Conservation (phyloP, 2,329 filamentous ascomycete species). For the Apiospora sp. region DNA sequence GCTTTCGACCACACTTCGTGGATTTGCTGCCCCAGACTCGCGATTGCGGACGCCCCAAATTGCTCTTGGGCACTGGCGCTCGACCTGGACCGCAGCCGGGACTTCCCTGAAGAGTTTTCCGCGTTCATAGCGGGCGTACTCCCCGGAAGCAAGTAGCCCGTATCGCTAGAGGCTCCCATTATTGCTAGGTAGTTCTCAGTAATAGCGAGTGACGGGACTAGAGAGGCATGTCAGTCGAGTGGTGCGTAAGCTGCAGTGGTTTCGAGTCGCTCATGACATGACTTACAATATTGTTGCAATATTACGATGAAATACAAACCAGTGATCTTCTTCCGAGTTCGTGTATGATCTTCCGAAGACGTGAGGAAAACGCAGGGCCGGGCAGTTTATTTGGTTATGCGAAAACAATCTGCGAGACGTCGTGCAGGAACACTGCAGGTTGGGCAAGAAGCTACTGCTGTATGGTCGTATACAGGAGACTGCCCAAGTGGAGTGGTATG, state of each 20-base stretch:
- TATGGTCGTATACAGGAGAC: background rate
- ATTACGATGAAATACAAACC: background rate
- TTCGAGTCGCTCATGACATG: background rate
- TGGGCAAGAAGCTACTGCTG: background rate
- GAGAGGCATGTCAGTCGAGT: background rate
- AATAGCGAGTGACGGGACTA: background rate
- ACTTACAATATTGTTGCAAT: background rate
- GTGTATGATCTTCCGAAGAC: conserved; percentile 10
- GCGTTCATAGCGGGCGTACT: background rate
- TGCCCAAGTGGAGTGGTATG: background rate
- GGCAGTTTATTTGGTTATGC: background rate
- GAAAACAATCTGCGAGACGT: background rate
- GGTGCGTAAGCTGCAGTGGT: background rate
- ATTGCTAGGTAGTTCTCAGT: background rate
- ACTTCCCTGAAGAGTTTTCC: background rate
- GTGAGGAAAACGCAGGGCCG: background rate
- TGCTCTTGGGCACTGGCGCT: background rate
- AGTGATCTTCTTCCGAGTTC: background rate
- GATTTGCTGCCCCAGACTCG: conserved; percentile 20
- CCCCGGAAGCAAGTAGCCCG: background rate
- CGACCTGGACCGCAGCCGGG: background rate
- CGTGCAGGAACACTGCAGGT: background rate
- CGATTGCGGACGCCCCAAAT: background rate
- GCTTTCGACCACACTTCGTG: conserved; percentile 24
- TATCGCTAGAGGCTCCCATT: background rate